Evolutionary conservation across 768 basidiomycete species (phyloP).

Genomic region (Rickenella mellea): DNA sequence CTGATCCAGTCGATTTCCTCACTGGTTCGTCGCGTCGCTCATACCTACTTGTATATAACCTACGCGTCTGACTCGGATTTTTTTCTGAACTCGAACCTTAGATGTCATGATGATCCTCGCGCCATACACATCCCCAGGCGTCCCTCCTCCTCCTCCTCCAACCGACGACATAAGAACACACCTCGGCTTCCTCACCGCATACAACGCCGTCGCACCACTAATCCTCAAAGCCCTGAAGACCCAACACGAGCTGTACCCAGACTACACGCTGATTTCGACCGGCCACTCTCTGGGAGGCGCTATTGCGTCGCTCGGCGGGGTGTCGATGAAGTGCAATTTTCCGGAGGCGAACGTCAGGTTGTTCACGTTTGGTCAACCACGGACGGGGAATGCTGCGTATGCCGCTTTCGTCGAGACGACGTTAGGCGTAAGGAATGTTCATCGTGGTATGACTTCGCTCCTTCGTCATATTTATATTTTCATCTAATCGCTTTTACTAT

Average conservation of each 20-base stretch:
- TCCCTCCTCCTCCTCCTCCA: conserved; percentile 12
- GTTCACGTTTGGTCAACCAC: conserved; percentile 46
- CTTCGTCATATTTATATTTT: neutral
- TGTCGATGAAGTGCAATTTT: conserved; percentile 12
- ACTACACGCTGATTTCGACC: conserved; percentile 4
- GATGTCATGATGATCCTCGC: conserved; percentile 22
- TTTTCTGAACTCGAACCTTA: conserved; percentile 1
- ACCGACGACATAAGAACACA: conserved; percentile 13
- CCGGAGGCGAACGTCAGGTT: conserved; percentile 14
- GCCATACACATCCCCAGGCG: conserved; percentile 16
- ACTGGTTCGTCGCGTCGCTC: neutral
- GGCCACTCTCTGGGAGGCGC: conserved; percentile 21
- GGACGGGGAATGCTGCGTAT: conserved; percentile 33
- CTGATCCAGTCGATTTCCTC: no score
- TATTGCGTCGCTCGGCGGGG: conserved; percentile 12
- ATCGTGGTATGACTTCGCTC: conserved; percentile 27
- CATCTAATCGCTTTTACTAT: neutral
- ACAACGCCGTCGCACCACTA: conserved; percentile 11
- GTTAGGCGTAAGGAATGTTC: conserved; percentile 28
- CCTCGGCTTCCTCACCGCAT: conserved; percentile 14
- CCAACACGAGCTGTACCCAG: conserved; percentile 6
- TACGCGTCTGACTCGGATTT: neutral
- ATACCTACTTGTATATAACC: neutral
- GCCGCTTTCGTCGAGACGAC: conserved; percentile 28
- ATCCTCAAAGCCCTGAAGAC: conserved; percentile 8